phyloP scores from a whole-genome alignment of 2,329 filamentous ascomycete genomes.

The Rutstroemia sp. region DNA sequence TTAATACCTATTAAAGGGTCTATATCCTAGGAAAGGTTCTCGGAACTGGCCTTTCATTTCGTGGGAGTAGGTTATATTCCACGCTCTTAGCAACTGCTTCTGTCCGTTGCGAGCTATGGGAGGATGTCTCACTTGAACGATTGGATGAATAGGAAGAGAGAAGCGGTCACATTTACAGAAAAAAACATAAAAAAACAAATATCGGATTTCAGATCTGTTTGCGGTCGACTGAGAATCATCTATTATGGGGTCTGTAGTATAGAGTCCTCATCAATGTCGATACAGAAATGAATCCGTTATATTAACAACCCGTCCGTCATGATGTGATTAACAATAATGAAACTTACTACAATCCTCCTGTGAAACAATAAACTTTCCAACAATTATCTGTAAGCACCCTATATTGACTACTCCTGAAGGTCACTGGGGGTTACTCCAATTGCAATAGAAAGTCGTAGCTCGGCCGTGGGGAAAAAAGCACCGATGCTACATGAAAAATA shows the following conservation, averaged over 20 bases:
- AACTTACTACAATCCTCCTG: background rate
- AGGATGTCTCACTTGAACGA: background rate
- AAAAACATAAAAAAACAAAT: slow-evolving; percentile 8
- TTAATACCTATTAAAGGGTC: slow-evolving; percentile 1
- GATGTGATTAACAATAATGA: background rate
- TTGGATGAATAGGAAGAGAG: background rate
- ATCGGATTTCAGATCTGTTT: slow-evolving; percentile 5
- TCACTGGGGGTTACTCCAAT: too few species aligned
- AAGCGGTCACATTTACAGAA: background rate
- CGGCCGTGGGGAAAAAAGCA: slow-evolving; percentile 1
- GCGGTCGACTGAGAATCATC: background rate
- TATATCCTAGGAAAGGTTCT: too few species aligned
- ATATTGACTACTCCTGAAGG: background rate
- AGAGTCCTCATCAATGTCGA: background rate
- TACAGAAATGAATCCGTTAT: slow-evolving; percentile 9
- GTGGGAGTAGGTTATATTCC: too few species aligned
- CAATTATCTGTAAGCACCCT: background rate
- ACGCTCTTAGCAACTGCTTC: too few species aligned
- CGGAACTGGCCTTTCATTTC: too few species aligned
- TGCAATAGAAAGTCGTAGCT: background rate
- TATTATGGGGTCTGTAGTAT: background rate
- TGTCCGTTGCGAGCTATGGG: too few species aligned
- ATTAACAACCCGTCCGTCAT: background rate
- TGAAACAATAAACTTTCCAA: too few species aligned
- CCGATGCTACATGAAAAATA: slow-evolving; percentile 1